Base-by-base conservation (phyloP, 1,284 basidiomycete genomes). In the Hymenochaete sp. region DNA sequence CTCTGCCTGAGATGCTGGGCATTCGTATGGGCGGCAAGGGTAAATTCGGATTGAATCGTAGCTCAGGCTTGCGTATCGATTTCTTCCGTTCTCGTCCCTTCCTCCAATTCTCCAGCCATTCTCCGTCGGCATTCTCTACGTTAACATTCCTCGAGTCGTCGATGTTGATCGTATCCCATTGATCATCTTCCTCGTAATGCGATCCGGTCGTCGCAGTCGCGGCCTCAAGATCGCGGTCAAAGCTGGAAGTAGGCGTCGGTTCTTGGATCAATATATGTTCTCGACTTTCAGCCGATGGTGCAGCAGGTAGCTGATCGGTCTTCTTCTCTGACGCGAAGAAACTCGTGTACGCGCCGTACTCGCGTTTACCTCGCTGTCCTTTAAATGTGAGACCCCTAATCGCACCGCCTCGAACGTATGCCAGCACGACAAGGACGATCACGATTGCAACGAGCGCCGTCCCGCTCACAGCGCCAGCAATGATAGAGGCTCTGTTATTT, bases 61-160 rank as follows among this genome's bases (percentile, higher is more conserved):
- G 33, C 14, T 9, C 45, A 2, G 39, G 28, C 31, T 28, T 22
- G 16, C 31, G 44, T 28, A 28, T 39, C 5, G 29, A 9, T 19
- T 42, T 19, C 24, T 37, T 37, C 24, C 14, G 13, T 25, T 41
- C 43, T 25, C 42, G 45, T 10, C 38, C 43, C 25, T 35, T 26
- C 10, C 39, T 16, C 48, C 48, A 49, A 8, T 35, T 14, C 18
- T 45, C 38, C 32, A 49, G 27, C 48, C 48, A 49, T 16, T 28
- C 43, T 4, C 38, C 48, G 14, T 45, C 29, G 21, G 35, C 44
- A 18, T 24, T 25, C 18, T 41, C 24, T 16, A 35, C 28, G n/a
- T 29, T 16, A 2, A 24, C 21, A 13, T 18, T 46, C 31, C 29
- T 41, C 18, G 31, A 21, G 18, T 33, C 45, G 8, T 24, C 11